Evolutionary conservation across 2,329 filamentous ascomycete species (phyloP), one percentile per base, ranked within the genome.

Genomic region (Pseudocercospora macadamiae): DNA sequence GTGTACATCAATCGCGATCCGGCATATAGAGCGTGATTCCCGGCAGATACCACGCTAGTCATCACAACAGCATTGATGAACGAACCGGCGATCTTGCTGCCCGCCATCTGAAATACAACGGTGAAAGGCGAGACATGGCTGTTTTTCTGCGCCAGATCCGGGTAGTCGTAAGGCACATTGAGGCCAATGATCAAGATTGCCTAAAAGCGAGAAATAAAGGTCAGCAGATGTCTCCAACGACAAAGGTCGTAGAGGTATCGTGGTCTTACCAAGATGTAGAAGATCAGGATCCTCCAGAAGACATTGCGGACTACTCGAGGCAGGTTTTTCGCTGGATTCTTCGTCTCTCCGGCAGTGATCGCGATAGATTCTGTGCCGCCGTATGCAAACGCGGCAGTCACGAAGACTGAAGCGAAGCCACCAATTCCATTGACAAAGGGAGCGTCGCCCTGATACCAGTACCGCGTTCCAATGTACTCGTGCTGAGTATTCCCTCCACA

Each of bases 221-320:
- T n/a, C n/a, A n/a, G n/a, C n/a, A n/a, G n/a, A n/a, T n/a, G n/a
- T n/a, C n/a, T n/a, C n/a, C n/a, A n/a, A n/a, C n/a, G n/a, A n/a
- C n/a, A n/a, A n/a, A n/a, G n/a, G n/a, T n/a, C n/a, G n/a, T n/a
- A n/a, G n/a, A n/a, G n/a, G n/a, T n/a, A n/a, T n/a, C n/a, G n/a
- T n/a, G n/a, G n/a, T n/a, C n/a, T n/a, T n/a, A n/a, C n/a, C n/a
- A 91, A 75, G 68, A 86, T 82, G 79, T 93, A 93, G 80, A 93
- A 93, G 77, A 92, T 79, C 65, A 91, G 76, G 72, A 93, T 92
- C 54, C 89, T 89, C 78, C 84, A 92, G 75, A 93, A 92, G 66
- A 89, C 91, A 54, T 88, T 87, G 64, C 84, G 84, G 45, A 88
- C 83, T 2, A 87, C 86, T 2, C 80, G 79, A 1, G 86, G 86